phyloP scores from a whole-genome alignment of 1,139 yeast species.

The Schwanniomyces etchellsii region DNA sequence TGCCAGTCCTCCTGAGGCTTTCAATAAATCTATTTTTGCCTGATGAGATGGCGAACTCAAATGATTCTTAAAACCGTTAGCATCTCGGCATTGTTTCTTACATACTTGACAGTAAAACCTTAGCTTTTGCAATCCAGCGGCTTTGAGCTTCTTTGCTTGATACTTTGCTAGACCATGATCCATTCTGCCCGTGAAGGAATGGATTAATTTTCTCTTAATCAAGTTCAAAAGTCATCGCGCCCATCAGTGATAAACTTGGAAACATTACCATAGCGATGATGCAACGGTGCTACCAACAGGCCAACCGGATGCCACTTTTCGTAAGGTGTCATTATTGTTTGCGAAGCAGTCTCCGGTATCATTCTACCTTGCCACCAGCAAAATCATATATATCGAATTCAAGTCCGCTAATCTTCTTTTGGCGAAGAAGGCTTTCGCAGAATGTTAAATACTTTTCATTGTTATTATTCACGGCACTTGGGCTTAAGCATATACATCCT shows the following conservation, averaged over 20 bases:
- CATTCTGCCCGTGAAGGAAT: constrained; percentile 44
- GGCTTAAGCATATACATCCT: constrained; percentile 34
- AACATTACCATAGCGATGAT: constrained; percentile 3
- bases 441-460: constrained; percentile 25
- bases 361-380: too few relatives aligned
- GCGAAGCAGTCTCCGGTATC: too few relatives aligned
- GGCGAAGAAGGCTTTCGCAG: constrained; percentile 24
- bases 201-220: neutral
- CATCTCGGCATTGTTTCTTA: constrained; percentile 89
- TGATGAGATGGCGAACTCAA: constrained; percentile 71
- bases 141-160: constrained; percentile 71
- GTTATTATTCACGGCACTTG: constrained; percentile 20
- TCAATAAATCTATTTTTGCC: constrained; percentile 23
- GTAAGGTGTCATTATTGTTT: too few relatives aligned
- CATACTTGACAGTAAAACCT: constrained; percentile 90
- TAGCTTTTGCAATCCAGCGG: constrained; percentile 80
- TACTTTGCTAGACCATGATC: constrained; percentile 82
- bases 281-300: too few relatives aligned
- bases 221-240: neutral
- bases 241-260: neutral
- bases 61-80: constrained; percentile 91
- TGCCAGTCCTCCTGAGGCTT: constrained; percentile 37
- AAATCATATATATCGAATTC: constrained; percentile 25
- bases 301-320: too few relatives aligned
- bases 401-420: constrained; percentile 18